A percentile compares a stretch with the other conserved stretches of the same genome.
phyloP scores from a whole-genome alignment of 1,284 basidiomycete species.

The Sutorius eximius region DNA sequence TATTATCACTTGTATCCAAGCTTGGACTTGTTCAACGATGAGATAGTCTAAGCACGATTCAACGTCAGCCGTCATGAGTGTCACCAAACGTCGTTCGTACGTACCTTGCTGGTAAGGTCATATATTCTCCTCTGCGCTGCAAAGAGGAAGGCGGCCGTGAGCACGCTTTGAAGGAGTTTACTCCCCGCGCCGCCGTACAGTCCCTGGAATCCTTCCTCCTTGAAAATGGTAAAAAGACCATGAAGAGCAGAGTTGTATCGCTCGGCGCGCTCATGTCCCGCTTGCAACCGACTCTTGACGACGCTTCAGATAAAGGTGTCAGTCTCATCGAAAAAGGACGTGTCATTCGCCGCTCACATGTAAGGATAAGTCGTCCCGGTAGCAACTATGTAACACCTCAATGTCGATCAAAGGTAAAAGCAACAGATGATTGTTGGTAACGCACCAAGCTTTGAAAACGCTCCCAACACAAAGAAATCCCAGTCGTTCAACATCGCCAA shows the following conservation, averaged over 20 bases:
- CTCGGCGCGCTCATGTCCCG: constrained; percentile 61
- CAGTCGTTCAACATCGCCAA: constrained; percentile 67
- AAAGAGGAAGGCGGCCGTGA: constrained; percentile 90
- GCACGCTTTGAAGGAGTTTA: constrained; percentile 86
- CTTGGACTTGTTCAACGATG: constrained; percentile 10
- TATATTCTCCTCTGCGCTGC: constrained; percentile 79
- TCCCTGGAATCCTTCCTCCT: constrained; percentile 76
- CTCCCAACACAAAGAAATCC: constrained; percentile 89
- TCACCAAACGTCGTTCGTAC: not conserved
- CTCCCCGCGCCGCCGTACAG: constrained; percentile 84
- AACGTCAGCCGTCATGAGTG: not conserved
- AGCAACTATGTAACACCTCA: constrained; percentile 55
- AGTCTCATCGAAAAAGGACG: constrained; percentile 1
- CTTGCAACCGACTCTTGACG: constrained; percentile 81
- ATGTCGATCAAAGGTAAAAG: constrained; percentile 1
- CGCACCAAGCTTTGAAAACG: constrained; percentile 82
- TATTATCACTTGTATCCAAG: not conserved
- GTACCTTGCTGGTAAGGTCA: constrained; percentile 62
- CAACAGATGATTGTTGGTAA: constrained; percentile 5
- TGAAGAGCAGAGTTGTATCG: constrained; percentile 73
- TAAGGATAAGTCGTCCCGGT: constrained; percentile 78
- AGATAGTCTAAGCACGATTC: constrained; percentile 16
- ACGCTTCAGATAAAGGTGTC: constrained; percentile 50
- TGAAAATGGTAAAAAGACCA: constrained; percentile 69
- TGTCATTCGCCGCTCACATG: constrained; percentile 48